These are phyloP conservation scores for Yarrowia galli DNA, from an alignment of 1,139 yeast species.

Conservation along the genomic window DNA sequence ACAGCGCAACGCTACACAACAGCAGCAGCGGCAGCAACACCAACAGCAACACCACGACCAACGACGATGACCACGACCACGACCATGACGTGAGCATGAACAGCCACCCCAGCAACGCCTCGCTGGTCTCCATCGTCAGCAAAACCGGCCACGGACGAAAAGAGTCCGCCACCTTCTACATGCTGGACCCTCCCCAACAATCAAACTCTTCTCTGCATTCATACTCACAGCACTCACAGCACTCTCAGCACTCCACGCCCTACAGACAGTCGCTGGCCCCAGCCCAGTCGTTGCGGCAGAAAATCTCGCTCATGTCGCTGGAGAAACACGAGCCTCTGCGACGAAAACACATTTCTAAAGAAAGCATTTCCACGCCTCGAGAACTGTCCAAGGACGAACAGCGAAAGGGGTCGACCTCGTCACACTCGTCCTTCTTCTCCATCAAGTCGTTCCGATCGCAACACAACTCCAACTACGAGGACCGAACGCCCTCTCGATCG, in stretches of 20 bases:
- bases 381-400: constrained; percentile 30
- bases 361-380: constrained; percentile 29
- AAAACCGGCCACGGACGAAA: constrained; percentile 27
- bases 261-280: constrained; percentile 27
- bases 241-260: constrained; percentile 6
- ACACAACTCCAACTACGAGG: constrained; percentile 18
- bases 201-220: constrained; percentile 18
- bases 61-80: constrained; percentile 7
- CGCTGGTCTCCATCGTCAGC: constrained; percentile 12
- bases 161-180: constrained; percentile 29
- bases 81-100: constrained; percentile 7
- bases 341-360: constrained; percentile 30
- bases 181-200: constrained; percentile 26
- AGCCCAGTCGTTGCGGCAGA: constrained; percentile 22
- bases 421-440: constrained; percentile 26
- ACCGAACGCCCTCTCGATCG: constrained; percentile 18
- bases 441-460: constrained; percentile 28
- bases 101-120: constrained; percentile 23
- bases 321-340: constrained; percentile 33
- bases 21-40: no score
- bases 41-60: no score
- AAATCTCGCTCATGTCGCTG: constrained; percentile 33
- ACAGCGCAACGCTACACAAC: not conserved
- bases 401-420: constrained; percentile 30
- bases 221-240: not conserved